These are phyloP conservation scores for Lachnellula arida DNA, from an alignment of 2,329 filamentous ascomycete species.

Conservation along the genomic window DNA sequence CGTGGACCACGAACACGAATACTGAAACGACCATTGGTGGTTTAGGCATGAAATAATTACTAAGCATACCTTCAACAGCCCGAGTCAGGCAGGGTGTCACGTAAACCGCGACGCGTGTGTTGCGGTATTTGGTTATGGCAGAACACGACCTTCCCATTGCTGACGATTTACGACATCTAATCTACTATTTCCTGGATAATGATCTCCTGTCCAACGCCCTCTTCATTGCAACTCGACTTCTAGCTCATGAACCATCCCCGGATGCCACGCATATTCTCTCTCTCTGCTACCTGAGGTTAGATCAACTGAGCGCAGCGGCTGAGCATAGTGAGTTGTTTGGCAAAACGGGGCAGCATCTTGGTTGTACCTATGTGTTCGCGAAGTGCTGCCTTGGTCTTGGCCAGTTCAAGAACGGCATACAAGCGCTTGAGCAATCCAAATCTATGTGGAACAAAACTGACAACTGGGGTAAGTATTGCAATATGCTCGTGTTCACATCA, in stretches of 20 bases:
- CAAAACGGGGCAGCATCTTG: slow-evolving; percentile 1
- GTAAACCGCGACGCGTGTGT: no score
- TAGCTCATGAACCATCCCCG: background rate
- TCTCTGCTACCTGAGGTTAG: background rate
- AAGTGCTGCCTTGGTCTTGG: background rate
- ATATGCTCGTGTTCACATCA: background rate
- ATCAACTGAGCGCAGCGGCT: background rate
- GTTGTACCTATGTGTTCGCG: background rate
- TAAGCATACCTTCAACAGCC: no score
- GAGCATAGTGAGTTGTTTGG: background rate
- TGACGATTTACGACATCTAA: background rate
- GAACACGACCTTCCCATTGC: background rate
- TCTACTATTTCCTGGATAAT: background rate
- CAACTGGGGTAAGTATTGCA: background rate
- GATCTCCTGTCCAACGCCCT: background rate
- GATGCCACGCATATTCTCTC: background rate
- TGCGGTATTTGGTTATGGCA: background rate
- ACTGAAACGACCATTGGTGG: no score
- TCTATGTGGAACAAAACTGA: background rate
- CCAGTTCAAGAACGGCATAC: background rate
- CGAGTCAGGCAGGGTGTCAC: no score
- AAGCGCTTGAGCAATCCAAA: background rate
- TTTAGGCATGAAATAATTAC: no score
- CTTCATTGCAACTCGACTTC: background rate
- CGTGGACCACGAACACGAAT: no score